Base-by-base conservation (phyloP, 2,329 filamentous ascomycete genomes). In the Aureobasidium sp. region DNA sequence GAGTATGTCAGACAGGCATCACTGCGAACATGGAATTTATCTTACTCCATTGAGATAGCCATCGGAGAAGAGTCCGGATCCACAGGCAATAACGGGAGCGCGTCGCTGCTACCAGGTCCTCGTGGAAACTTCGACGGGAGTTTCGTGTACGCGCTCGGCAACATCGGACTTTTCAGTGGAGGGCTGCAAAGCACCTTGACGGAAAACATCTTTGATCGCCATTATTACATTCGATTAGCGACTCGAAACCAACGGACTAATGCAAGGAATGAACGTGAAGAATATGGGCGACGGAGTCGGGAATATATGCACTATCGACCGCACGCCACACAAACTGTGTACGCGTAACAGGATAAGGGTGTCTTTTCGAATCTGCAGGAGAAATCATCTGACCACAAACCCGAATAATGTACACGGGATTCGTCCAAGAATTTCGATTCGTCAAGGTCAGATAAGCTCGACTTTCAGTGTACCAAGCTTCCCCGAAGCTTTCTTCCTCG, bases 51-150 rank as follows among this genome's bases (percentile, higher is more conserved):
- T 96, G 75, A 97, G 88, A 78, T 97, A 97, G 20, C 95, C 95
- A 78, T 97, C 95, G 29, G 92, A 94, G 79, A 97, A 97, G 3
- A 97, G 85, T 73, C 95, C 95, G 61, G 94, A 93, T 69, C 95
- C 95, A 74, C 94, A 97, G 51, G 94, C 94, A 71, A 97, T 90
- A 1, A 94, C 92, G 16, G 94, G 93, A 85, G 88, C 90, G 29
- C 86, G 81, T 56, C 87, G 82, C 69, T 88, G 81, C 86, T 74
- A 77, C 31, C 65, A 61, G 4, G 69, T 68, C 67, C 75, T 76
- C 38, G 67, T 33, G 23, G 66, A n/a, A 15, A 40, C 23, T n/a
- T 54, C 51, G n/a, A 54, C n/a, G 11, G 51, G 51, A 20, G 51
- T 54, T 40, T 54, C 51, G 15, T 40, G n/a, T 4, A 54, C 11